Conservation (phyloP, 139 green algal species). For the Astrephomene gubernaculifera region DNA sequence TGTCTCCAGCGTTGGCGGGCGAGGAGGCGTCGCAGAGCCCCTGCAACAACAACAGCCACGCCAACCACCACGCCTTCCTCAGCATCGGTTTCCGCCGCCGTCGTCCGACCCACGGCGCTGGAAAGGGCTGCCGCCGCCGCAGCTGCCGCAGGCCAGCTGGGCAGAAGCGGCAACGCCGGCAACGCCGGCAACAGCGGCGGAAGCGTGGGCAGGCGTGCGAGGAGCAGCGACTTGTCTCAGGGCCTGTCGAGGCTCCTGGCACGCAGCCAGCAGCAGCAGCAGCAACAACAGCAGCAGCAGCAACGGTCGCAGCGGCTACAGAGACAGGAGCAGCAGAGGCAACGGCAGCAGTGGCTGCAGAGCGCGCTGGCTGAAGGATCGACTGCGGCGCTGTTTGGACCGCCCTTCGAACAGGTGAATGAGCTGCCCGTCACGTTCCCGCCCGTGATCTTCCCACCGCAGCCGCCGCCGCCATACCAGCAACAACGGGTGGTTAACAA, state of each 20-base stretch:
- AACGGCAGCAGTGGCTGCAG: constrained; percentile 8
- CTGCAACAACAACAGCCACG: neutral
- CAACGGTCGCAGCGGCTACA: neutral
- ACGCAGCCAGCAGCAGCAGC: too few relatives aligned
- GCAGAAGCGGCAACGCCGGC: neutral
- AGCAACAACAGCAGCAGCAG: neutral
- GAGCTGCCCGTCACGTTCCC: too few relatives aligned
- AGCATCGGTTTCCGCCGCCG: neutral
- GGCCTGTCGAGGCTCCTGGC: too few relatives aligned
- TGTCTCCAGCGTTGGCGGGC: neutral
- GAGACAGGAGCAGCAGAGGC: too few relatives aligned
- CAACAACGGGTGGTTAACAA: neutral
- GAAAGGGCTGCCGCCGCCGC: neutral
- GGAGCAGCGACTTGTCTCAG: too few relatives aligned
- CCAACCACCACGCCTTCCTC: neutral
- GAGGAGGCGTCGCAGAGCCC: neutral
- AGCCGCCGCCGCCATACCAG: neutral
- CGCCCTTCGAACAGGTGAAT: too few relatives aligned
- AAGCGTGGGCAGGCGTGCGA: too few relatives aligned
- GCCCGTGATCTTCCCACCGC: neutral
- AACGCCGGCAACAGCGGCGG: neutral
- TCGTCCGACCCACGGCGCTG: too few relatives aligned
- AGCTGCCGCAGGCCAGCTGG: neutral
- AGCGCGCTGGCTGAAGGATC: constrained; percentile 3
- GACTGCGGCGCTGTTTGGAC: too few relatives aligned